Conservation (phyloP, 176 grass and related monocot genomes). For the Eleusine coracana region DNA sequence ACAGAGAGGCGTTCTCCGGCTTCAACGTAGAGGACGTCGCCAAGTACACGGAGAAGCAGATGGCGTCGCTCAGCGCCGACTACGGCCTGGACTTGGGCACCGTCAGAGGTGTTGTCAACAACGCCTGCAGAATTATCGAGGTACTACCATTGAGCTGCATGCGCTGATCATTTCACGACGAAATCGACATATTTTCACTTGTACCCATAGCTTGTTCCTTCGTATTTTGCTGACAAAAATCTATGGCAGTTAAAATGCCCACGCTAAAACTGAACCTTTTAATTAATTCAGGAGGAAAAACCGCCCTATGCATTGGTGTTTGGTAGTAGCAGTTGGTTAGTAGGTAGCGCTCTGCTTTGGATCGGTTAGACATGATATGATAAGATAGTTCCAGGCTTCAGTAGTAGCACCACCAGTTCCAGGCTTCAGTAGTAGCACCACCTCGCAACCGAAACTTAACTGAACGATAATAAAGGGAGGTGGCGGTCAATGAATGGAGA, state of each 20-base stretch:
- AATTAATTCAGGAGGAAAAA: background rate
- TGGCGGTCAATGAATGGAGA: conserved; percentile 25
- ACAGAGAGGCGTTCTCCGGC: conserved; percentile 81
- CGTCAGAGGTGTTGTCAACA: conserved; percentile 77
- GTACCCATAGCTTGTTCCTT: background rate
- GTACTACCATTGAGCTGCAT: conserved; percentile 35
- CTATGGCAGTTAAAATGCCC: background rate
- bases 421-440: background rate
- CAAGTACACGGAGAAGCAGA: conserved; percentile 81
- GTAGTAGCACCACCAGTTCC: background rate
- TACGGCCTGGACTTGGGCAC: conserved; percentile 70
- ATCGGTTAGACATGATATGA: conserved; percentile 12
- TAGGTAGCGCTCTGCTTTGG: background rate
- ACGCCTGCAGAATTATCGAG: conserved; percentile 81
- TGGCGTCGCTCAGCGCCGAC: conserved; percentile 64
- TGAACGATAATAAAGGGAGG: background rate
- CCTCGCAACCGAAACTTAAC: conserved; percentile 22
- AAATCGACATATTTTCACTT: background rate
- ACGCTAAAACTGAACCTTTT: background rate
- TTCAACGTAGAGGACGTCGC: conserved; percentile 76
- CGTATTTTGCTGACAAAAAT: background rate
- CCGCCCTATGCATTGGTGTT: background rate
- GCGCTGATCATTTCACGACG: background rate
- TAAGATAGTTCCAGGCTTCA: background rate
- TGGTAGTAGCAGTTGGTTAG: background rate